These are phyloP conservation scores for Drosera spatulata DNA, from an alignment of 179 eudicot genomes.

Conservation along the genomic window DNA sequence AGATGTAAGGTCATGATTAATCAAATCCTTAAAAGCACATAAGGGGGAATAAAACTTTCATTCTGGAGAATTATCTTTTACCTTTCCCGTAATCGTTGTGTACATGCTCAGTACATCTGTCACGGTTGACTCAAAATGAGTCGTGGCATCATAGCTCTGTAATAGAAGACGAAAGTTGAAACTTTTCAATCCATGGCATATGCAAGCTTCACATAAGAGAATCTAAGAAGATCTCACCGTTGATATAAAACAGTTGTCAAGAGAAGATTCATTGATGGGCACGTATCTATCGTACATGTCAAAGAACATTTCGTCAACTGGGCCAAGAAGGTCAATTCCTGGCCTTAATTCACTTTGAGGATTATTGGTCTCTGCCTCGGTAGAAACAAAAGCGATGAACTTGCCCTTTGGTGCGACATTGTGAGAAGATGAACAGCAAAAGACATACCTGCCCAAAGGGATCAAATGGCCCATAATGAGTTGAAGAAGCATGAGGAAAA, in stretches of 20 bases:
- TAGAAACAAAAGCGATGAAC: conserved; percentile 1
- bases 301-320: conserved; percentile 72
- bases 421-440: conserved; percentile 84
- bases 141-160: conserved; percentile 91
- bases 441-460: conserved; percentile 49
- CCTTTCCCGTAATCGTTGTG: conserved; percentile 43
- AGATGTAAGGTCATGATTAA: too few species aligned
- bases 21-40: too few species aligned
- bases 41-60: too few species aligned
- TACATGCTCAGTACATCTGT: conserved; percentile 54
- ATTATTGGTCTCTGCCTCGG: conserved; percentile 79
- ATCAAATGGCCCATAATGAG: too few species aligned
- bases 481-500: neutral
- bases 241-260: conserved; percentile 74
- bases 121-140: conserved; percentile 89
- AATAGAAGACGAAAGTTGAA: neutral
- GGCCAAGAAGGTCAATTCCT: conserved; percentile 79
- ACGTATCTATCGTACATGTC: conserved; percentile 77
- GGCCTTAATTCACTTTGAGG: conserved; percentile 70
- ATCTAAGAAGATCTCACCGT: conserved; percentile 26
- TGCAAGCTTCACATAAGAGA: too few species aligned
- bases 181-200: too few species aligned
- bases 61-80: neutral
- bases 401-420: conserved; percentile 91
- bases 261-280: conserved; percentile 68